These are phyloP conservation scores for Microthyrium microscopicum DNA, from an alignment of 2,329 filamentous ascomycete genomes.

Conservation along the genomic window DNA sequence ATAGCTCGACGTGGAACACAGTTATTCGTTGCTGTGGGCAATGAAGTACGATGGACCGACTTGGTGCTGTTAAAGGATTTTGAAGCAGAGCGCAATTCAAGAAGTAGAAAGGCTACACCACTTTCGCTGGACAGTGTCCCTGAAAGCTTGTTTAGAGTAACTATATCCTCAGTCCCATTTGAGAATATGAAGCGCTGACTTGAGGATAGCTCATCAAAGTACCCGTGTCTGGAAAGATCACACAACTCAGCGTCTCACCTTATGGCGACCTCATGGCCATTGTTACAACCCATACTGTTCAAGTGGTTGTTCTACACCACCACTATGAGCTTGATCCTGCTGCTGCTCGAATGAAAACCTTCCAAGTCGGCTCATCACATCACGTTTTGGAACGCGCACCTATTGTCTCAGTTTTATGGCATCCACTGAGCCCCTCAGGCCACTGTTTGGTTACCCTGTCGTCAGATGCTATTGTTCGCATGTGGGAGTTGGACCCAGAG, in stretches of 20 bases:
- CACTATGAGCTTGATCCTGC: constrained; percentile 46
- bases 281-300: constrained; percentile 71
- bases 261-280: constrained; percentile 70
- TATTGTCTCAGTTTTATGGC: constrained; percentile 73
- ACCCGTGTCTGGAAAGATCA: constrained; percentile 65
- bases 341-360: constrained; percentile 63
- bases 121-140: too few relatives aligned
- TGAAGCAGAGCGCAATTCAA: constrained; percentile 21
- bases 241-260: constrained; percentile 72
- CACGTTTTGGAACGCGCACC: constrained; percentile 77
- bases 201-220: constrained; percentile 56
- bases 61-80: constrained; percentile 65
- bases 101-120: neutral
- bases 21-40: constrained; percentile 74
- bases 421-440: constrained; percentile 71
- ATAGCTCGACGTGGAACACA: constrained; percentile 74
- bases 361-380: constrained; percentile 79
- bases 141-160: too few relatives aligned
- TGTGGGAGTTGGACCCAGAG: constrained; percentile 78
- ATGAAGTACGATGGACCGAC: constrained; percentile 84
- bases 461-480: constrained; percentile 66
- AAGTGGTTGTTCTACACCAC: constrained; percentile 68
- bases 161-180: too few relatives aligned
- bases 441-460: constrained; percentile 78
- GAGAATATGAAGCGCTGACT: neutral